Base-by-base conservation (phyloP, 2,329 filamentous ascomycete species). In the Venturia oleaginea region DNA sequence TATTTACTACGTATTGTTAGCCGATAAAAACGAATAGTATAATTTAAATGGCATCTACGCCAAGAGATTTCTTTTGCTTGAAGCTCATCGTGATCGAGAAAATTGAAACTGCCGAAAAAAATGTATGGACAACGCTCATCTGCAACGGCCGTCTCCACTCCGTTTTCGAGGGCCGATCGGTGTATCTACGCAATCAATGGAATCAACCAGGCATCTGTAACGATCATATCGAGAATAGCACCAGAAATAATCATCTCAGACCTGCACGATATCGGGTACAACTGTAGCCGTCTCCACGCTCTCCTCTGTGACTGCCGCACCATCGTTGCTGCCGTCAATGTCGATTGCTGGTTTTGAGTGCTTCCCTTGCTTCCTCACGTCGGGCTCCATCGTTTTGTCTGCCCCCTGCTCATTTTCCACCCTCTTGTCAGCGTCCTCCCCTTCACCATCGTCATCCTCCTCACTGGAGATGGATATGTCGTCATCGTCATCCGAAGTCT, bases 261-360 rank as follows among this genome's bases (percentile, higher is more conserved):
- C 51, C 30, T 57, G 27, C 22, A 57, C 51, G 11, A 57, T 34
- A 57, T 57, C 51, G 5, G 51, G 68, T 62, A 78, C 76, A 46
- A 80, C 78, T 38, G 77, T 72, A 51, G 80, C 78, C 38, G 77
- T 72, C 66, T 79, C 78, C 19, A 84, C 78, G 54, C 79, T 81
- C 70, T 85, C 83, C 69, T 86, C 83, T 3, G 80, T 80, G 32
- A 86, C 71, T 1, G 83, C 83, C 4, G 86, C 75, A 1, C 83
- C 84, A 34, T 57, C 51, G 17, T 30, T 57, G 19, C 79, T 57
- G 19, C 79, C 77, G 4, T 77, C 74, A 1, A 84, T 79, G 19
- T 42, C 59, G n/a, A 27, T 34, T 27, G 59, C 13, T 30, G 17
- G 30, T 13, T 30, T 22, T 19, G 10, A 4, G 27, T 15, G 30